Conservation (phyloP, 768 basidiomycete genomes). For the Coprinopsis cinerea region DNA sequence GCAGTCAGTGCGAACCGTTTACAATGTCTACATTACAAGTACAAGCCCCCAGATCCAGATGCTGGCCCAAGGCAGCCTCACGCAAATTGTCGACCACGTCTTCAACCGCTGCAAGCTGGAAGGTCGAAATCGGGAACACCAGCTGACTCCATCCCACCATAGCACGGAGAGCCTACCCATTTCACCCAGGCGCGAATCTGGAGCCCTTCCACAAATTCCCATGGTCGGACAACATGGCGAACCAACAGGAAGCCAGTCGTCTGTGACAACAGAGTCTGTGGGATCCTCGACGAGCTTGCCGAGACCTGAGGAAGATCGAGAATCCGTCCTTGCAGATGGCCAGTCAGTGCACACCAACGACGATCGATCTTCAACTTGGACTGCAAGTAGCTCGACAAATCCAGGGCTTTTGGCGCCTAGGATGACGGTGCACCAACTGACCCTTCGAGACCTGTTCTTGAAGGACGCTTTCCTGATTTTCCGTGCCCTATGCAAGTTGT, state of each 20-base stretch:
- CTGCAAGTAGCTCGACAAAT: too few species aligned
- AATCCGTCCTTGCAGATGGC: too few species aligned
- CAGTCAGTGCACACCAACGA: too few species aligned
- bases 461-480: slow-evolving; percentile 99
- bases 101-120: slow-evolving; percentile 67
- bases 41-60: slow-evolving; percentile 90
- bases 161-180: not conserved
- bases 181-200: not conserved
- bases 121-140: too few species aligned
- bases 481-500: slow-evolving; percentile 92
- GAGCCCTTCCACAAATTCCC: not conserved
- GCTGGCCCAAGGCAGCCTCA: slow-evolving; percentile 96
- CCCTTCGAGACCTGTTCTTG: slow-evolving; percentile 83
- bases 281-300: too few species aligned
- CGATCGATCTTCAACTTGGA: too few species aligned
- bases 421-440: slow-evolving; percentile 27
- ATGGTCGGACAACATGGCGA: too few species aligned
- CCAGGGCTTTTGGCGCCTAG: not conserved
- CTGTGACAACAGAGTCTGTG: too few species aligned
- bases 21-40: slow-evolving; percentile 94
- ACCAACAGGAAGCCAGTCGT: too few species aligned
- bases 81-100: slow-evolving; percentile 97
- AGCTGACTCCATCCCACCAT: not conserved
- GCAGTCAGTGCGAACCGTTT: slow-evolving; percentile 95
- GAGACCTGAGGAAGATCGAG: too few species aligned